Base-by-base conservation (phyloP, 1,139 yeast species). In the Magnusiomyces fungicola region DNA sequence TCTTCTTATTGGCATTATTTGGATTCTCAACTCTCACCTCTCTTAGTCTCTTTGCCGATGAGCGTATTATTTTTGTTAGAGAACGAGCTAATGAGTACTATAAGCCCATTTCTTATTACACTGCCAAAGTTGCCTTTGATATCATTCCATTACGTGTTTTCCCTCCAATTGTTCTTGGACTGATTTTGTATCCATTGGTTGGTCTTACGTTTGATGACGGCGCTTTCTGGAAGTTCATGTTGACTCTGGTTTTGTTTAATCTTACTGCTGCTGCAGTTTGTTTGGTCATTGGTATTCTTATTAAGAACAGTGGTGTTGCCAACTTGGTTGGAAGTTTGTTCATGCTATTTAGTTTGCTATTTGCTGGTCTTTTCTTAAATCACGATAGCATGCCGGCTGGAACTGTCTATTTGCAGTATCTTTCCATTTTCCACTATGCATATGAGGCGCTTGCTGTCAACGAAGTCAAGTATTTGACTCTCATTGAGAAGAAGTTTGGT, bases 51-150 rank as follows among this genome's bases (percentile, higher is more conserved):
- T 92, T 92, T 65, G 81, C 96, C 0, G 76, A 80, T 52, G 98
- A 92, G 64, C 74, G 97, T 58, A 80, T 89, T 41, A 86, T 90
- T 21, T 92, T 92, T 61, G 76, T 92, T 54, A 78, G 96, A 51
- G 98, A 92, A 67, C 77, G 98, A 52, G 90, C 97, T 5, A 92
- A 92, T 64, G 92, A 92, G 57, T 92, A 92, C 66, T 92, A 92
- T 66, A 81, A 80, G 54, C 95, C 98, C 6, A 66, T 83, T 53
- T 81, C 95, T 54, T 92, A 90, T 67, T 92, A 86, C 62, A 61
- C 81, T 44, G 83, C 96, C 59, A 92, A 92, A 64, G 82, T 92
- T 38, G 55, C 89, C 7, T 87, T 96, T 69, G 98, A 92, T 65
- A 82, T 92, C 30, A 66, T 92, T 27, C 98, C 98, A 3, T 73